Base-by-base conservation (phyloP, 768 basidiomycete species). In the Mycena metata region DNA sequence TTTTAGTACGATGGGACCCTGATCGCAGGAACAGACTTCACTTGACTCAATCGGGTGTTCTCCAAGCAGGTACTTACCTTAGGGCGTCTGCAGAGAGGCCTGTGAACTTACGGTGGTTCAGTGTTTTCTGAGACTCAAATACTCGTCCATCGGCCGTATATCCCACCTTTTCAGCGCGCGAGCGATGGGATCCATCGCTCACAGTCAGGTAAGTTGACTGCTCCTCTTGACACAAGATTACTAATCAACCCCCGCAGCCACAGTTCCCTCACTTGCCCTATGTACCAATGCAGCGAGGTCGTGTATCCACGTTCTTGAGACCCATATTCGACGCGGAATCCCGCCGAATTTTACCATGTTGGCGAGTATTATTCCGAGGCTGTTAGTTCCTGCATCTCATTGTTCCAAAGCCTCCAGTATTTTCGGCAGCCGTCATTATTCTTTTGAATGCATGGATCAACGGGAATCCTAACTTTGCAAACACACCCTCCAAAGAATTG, bases 221-320 rank as follows among this genome's bases (percentile, higher is more conserved):
- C 30, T 30, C 30, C 30, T 30, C 30, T 30, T 30, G 30, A 30
- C 17, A 23, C n/a, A 21, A 5, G 9, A 21, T 50, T 59, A 42
- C 52, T 45, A 41, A 54, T 9, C 13, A 7, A 24, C 17, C 24
- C 3, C n/a, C 66, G 70, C 11, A 56, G 69, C 30, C 19, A 42
- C 60, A 0, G 78, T 87, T 41, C 85, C 88, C 84, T 51, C 90
- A 0, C 82, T 92, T 15, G 89, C 91, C 0, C 92, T 93, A 55
- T 92, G 91, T 75, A 87, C 88, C 39, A 93, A 90, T 59, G 86
- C 92, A 0, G 89, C 92, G 2, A 82, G 92, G 13, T 89, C 89
- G 0, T 87, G 84, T 55, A 83, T 83, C 23, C 89, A 89, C 47
- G 82, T 93, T 33, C 74, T 90, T 50, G 89, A 91, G 60, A 79